These are phyloP conservation scores for Nicotiana knightiana DNA, from an alignment of 257 asterid species.

Conservation along the genomic window DNA sequence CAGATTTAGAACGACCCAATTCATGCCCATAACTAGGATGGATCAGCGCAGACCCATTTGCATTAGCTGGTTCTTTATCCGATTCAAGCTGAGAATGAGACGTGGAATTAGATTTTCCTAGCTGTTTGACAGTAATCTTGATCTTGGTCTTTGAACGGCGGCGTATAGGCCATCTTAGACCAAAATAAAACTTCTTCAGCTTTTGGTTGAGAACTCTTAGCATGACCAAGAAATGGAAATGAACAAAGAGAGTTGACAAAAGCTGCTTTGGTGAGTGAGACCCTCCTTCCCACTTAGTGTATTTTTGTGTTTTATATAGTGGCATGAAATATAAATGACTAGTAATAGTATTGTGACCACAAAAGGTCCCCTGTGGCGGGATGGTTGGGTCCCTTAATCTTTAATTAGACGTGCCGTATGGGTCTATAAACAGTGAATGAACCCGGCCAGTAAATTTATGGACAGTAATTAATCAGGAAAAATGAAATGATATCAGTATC, in stretches of 20 bases:
- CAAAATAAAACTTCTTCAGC: conserved; percentile 46
- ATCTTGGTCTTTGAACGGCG: conserved; percentile 41
- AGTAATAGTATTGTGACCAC: background rate
- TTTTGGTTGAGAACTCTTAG: conserved; percentile 43
- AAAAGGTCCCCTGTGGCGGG: too few species aligned
- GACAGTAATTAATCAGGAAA: background rate
- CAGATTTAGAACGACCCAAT: conserved; percentile 23
- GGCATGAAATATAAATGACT: conserved; percentile 18
- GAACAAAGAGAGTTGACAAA: background rate
- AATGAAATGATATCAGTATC: too few species aligned
- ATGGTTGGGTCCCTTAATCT: too few species aligned
- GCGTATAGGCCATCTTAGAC: conserved; percentile 53
- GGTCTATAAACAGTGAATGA: background rate
- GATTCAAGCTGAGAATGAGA: conserved; percentile 17
- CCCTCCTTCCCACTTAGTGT: background rate
- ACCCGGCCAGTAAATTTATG: background rate
- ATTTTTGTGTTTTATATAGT: background rate
- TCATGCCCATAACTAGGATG: conserved; percentile 48
- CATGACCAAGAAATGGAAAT: conserved; percentile 22
- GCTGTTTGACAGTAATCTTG: conserved; percentile 48
- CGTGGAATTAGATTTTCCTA: conserved; percentile 47
- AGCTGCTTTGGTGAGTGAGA: background rate
- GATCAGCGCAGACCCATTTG: conserved; percentile 54
- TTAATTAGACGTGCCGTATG: background rate
- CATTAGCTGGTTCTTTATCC: conserved; percentile 8